A percentile compares a stretch with the other conserved stretches of the same genome.
Conservation (phyloP, 768 basidiomycete genomes). For the Naganishia friedmannii region DNA sequence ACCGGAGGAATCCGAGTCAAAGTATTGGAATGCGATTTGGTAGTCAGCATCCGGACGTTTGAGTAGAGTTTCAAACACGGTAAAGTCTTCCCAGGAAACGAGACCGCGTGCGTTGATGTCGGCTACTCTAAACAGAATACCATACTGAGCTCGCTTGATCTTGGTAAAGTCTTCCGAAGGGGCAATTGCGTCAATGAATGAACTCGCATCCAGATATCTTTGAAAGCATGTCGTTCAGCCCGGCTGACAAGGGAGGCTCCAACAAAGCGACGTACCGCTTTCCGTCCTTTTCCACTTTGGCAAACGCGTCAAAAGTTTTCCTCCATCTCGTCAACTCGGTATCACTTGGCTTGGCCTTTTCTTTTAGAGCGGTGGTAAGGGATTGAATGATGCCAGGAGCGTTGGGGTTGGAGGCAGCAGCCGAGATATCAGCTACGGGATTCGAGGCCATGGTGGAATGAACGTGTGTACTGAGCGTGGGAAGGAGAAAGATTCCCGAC, state of each 20-base stretch:
- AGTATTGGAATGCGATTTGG: constrained; percentile 93
- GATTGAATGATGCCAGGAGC: constrained; percentile 6
- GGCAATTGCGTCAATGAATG: constrained; percentile 93
- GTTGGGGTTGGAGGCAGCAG: neutral
- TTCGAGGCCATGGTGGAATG: constrained; percentile 8
- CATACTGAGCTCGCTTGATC: constrained; percentile 83
- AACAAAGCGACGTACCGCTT: constrained; percentile 51
- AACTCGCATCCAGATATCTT: constrained; percentile 80
- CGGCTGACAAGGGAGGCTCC: neutral
- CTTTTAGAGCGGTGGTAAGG: constrained; percentile 20
- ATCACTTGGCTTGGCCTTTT: constrained; percentile 55
- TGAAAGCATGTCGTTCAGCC: neutral
- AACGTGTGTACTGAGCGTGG: neutral
- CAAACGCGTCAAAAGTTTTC: constrained; percentile 78
- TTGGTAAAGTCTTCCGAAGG: constrained; percentile 78
- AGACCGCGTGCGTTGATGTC: constrained; percentile 45
- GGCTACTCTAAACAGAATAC: constrained; percentile 58
- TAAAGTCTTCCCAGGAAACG: constrained; percentile 82
- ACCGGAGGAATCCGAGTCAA: constrained; percentile 91
- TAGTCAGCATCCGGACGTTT: constrained; percentile 96
- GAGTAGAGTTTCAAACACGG: constrained; percentile 85
- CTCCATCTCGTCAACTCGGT: constrained; percentile 84
- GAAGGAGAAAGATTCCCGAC: neutral
- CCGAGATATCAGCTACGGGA: constrained; percentile 9
- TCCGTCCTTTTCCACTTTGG: constrained; percentile 67